Conservation (phyloP, 2,329 filamentous ascomycete genomes). For the Harringtonia lauricola region DNA sequence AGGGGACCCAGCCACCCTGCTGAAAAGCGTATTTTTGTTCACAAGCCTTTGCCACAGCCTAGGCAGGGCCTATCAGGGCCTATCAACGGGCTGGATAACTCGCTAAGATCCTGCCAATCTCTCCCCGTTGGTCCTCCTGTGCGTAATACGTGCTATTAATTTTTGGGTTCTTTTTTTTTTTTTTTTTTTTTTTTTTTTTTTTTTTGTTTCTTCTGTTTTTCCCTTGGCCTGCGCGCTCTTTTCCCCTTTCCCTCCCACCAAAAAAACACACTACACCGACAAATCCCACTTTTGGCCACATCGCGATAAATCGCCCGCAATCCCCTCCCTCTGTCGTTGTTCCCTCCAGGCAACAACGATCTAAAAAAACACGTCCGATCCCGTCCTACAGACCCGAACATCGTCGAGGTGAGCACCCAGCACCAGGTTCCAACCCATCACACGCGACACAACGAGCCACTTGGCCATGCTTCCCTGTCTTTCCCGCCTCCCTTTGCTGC, state of each 20-base stretch:
- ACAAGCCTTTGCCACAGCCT: too few relatives aligned
- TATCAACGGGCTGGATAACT: too few relatives aligned
- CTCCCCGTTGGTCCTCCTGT: neutral
- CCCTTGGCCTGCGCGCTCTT: neutral
- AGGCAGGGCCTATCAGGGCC: too few relatives aligned
- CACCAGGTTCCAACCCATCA: neutral
- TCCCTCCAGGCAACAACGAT: neutral
- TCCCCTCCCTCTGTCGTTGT: neutral
- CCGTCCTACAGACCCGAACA: neutral
- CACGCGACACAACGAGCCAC: neutral
- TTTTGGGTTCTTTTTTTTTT: neutral
- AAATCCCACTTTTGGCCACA: slow-evolving; percentile 15
- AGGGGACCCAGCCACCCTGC: neutral
- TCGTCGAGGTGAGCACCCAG: slow-evolving; percentile 1
- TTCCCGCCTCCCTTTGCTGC: neutral
- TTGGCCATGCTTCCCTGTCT: neutral
- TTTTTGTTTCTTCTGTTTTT: slow-evolving; percentile 3
- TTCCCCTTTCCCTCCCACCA: slow-evolving; percentile 3
- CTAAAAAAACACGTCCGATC: neutral
- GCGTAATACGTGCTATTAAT: neutral
- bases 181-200: slow-evolving; percentile 3
- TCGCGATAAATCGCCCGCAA: slow-evolving; percentile 13
- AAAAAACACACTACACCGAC: slow-evolving; percentile 12
- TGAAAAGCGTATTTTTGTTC: neutral
- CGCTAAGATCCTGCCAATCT: neutral